Conservation (phyloP, 352 stramenopile genomes). For the Phytophthora pseudosyringae region DNA sequence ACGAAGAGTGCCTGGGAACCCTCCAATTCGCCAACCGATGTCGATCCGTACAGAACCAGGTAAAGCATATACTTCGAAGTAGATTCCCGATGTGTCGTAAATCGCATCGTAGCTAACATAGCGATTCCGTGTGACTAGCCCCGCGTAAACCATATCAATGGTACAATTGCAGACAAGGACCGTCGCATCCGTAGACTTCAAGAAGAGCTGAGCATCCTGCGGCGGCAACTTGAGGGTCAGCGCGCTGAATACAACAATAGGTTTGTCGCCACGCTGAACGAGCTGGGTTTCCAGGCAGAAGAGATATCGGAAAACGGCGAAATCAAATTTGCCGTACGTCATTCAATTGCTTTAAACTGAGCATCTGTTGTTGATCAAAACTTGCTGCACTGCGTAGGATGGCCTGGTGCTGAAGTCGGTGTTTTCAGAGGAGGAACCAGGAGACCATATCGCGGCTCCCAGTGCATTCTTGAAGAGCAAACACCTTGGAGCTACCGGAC, state of each 20-base stretch:
- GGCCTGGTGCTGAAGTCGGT: constrained; percentile 70
- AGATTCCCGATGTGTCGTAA: background rate
- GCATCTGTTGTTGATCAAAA: background rate
- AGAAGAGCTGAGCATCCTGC: constrained; percentile 67
- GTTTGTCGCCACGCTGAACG: constrained; percentile 73
- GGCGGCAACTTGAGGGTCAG: constrained; percentile 70
- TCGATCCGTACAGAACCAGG: constrained; percentile 90
- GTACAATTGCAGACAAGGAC: constrained; percentile 85
- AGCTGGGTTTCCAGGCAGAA: constrained; percentile 82
- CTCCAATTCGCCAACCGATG: constrained; percentile 93
- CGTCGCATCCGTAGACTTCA: constrained; percentile 85
- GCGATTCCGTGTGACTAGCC: constrained; percentile 34
- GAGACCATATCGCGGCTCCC: background rate
- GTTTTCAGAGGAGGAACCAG: constrained; percentile 47
- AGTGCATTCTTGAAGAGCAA: constrained; percentile 17
- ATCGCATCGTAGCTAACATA: constrained; percentile 10
- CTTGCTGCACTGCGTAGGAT: constrained; percentile 42
- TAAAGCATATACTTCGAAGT: constrained; percentile 12
- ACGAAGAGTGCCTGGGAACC: constrained; percentile 91
- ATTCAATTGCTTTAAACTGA: background rate
- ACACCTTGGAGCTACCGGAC: constrained; percentile 6
- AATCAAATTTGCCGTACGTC: constrained; percentile 79
- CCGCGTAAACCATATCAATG: constrained; percentile 87
- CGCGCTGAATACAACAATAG: constrained; percentile 80
- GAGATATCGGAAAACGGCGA: constrained; percentile 79